phyloP scores from a whole-genome alignment of 2,329 filamentous ascomycete genomes.

The Ophiocordyceps camponoti-floridani region DNA sequence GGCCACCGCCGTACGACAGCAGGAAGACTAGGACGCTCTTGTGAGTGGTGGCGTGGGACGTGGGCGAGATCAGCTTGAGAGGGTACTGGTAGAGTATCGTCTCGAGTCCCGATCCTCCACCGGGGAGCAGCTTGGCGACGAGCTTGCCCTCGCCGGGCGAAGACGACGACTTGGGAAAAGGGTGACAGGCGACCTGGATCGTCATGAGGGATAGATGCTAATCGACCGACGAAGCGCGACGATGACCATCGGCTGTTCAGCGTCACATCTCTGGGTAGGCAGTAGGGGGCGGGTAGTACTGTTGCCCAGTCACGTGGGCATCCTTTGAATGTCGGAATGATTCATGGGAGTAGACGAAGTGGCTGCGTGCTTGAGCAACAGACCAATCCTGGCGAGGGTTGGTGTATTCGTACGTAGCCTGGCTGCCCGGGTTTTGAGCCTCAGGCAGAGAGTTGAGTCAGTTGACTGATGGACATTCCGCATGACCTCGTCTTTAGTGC shows the following conservation, averaged over 20 bases:
- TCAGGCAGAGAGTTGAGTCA: no score
- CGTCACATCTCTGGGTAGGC: not conserved
- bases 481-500: no score
- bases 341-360: no score
- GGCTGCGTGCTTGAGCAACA: no score
- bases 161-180: constrained; percentile 59
- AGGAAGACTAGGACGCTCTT: constrained; percentile 69
- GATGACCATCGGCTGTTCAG: not conserved
- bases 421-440: no score
- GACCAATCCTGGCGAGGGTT: no score
- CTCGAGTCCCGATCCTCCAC: constrained; percentile 51
- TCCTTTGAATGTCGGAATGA: no score
- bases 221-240: not conserved
- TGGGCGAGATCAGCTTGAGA: constrained; percentile 75
- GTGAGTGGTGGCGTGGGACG: constrained; percentile 39
- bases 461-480: no score
- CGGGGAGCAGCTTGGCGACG: constrained; percentile 53
- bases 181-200: constrained; percentile 17
- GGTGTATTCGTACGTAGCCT: no score
- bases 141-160: constrained; percentile 64
- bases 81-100: constrained; percentile 82
- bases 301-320: not conserved
- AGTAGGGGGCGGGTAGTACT: no score
- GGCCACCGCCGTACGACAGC: constrained; percentile 83
- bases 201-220: constrained; percentile 1